Evolutionary conservation across 345 rosid species (phyloP).

Genomic region (Eucalyptus sp.): DNA sequence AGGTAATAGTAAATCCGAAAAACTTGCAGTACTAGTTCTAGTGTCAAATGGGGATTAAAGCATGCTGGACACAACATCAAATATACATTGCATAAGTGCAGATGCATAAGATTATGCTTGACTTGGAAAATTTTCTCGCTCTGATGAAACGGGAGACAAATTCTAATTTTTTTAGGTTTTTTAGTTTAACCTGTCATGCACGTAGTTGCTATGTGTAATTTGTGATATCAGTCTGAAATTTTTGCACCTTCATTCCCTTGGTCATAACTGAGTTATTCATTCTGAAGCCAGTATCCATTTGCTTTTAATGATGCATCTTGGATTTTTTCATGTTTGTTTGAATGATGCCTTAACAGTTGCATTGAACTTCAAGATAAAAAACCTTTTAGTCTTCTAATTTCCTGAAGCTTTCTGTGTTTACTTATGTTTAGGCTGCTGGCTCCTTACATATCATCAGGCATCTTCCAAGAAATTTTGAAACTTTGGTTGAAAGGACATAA

Average conservation of each 20-base stretch:
- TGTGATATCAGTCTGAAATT: background rate
- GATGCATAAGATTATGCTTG: background rate
- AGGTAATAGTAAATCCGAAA: conserved; percentile 16
- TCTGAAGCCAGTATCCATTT: background rate
- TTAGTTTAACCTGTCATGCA: background rate
- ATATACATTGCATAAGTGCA: background rate
- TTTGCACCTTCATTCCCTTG: background rate
- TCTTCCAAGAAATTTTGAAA: conserved; percentile 46
- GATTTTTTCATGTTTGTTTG: background rate
- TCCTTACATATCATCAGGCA: conserved; percentile 72
- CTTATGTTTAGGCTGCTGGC: conserved; percentile 45
- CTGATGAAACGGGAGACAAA: background rate
- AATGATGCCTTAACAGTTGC: background rate
- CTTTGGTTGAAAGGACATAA: conserved; percentile 66
- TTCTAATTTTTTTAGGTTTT: background rate
- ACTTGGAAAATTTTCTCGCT: background rate
- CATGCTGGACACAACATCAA: background rate
- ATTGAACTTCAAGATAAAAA: background rate
- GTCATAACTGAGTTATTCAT: background rate
- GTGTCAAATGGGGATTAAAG: background rate
- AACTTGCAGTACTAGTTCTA: background rate
- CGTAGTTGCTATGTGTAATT: background rate
- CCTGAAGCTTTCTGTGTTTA: background rate
- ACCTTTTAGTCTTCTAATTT: background rate
- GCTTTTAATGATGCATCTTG: background rate